Base-by-base conservation (phyloP, 805 yeast species). In the Groenewaldozyma salmanticensis region DNA sequence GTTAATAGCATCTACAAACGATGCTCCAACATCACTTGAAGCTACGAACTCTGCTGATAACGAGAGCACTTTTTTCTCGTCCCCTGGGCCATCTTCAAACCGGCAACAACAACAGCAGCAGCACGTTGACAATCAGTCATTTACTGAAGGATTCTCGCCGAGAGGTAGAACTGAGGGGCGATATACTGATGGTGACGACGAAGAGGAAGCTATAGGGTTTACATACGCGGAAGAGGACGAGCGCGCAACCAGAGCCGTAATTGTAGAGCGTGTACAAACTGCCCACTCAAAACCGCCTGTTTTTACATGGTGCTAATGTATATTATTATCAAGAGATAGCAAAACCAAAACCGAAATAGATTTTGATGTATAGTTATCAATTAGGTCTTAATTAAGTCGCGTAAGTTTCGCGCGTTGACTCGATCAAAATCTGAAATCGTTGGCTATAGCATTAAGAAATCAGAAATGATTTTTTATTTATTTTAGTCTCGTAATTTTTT, bases 301-400 rank as follows among this genome's bases (percentile, higher is more conserved):
- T 1, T 77, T 79, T 46, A 76, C 84, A 1, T 79, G 84, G 75
- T 79, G 84, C 51, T 77, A 45, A 49, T 9, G 21, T 18, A 31
- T 18, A 13, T 33, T 24, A 24, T 9, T 24, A 24, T 24, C 11
- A n/a, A n/a, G n/a, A n/a, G n/a, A n/a, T n/a, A n/a, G n/a, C n/a
- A n/a, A n/a, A n/a, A n/a, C n/a, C n/a, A n/a, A n/a, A n/a, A n/a
- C n/a, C n/a, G n/a, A n/a, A n/a, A n/a, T n/a, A n/a, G n/a, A n/a
- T n/a, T n/a, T n/a, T n/a, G n/a, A n/a, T n/a, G n/a, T n/a, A n/a
- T n/a, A n/a, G n/a, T n/a, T n/a, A n/a, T n/a, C n/a, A n/a, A n/a
- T n/a, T n/a, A n/a, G n/a, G n/a, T n/a, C n/a, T n/a, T n/a, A n/a
- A n/a, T n/a, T n/a, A n/a, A n/a, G n/a, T n/a, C n/a, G n/a, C n/a